Conservation (phyloP, 2,329 filamentous ascomycete genomes). For the Cucurbitaria berberidis region DNA sequence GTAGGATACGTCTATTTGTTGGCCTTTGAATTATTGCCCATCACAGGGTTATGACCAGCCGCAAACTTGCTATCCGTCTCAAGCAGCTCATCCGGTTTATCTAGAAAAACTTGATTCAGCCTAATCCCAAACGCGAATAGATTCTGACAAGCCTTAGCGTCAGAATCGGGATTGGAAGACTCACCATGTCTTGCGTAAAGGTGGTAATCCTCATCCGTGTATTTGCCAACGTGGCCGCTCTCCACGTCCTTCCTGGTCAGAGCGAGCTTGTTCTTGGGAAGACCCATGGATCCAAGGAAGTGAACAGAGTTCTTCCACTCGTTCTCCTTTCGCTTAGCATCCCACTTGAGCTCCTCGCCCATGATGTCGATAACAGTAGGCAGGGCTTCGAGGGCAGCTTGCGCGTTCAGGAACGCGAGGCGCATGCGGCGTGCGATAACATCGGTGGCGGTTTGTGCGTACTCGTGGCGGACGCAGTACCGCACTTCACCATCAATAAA, state of each 20-base stretch:
- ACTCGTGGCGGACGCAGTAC: conserved; percentile 87
- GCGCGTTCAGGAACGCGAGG: conserved; percentile 88
- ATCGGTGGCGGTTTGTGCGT: conserved; percentile 88
- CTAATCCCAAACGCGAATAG: conserved; percentile 29
- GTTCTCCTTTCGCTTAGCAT: conserved; percentile 69
- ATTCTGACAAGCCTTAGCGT: conserved; percentile 22
- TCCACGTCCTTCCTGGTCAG: conserved; percentile 66
- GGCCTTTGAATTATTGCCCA: conserved; percentile 52
- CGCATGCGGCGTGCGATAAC: conserved; percentile 84
- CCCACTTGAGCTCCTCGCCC: conserved; percentile 83
- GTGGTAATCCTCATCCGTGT: conserved; percentile 56
- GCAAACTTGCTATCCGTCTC: conserved; percentile 56
- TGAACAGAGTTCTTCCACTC: conserved; percentile 78
- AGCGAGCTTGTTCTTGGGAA: conserved; percentile 62
- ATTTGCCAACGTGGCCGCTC: conserved; percentile 54
- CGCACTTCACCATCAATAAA: conserved; percentile 92
- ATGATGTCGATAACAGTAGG: conserved; percentile 89
- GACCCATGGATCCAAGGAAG: conserved; percentile 67
- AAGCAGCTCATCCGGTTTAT: conserved; percentile 61
- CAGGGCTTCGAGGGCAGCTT: conserved; percentile 85
- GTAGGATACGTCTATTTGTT: conserved; percentile 54
- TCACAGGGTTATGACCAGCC: conserved; percentile 53
- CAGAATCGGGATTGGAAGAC: conserved; percentile 23
- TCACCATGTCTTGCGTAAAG: conserved; percentile 59
- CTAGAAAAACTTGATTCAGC: conserved; percentile 44